Evolutionary conservation across 768 basidiomycete species (phyloP).

Genomic region (Lentinula sp.): DNA sequence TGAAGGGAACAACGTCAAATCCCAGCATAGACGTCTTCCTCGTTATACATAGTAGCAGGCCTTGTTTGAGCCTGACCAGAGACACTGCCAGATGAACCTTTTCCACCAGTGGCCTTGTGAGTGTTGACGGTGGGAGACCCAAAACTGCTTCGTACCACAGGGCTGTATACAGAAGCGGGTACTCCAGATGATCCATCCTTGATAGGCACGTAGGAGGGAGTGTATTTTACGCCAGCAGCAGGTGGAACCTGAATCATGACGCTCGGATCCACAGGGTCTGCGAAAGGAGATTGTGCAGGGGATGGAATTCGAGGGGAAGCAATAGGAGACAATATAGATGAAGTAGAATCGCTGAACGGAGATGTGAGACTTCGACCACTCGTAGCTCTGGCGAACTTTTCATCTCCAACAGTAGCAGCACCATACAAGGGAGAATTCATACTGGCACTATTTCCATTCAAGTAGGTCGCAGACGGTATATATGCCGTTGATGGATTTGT

Average conservation of each 20-base stretch:
- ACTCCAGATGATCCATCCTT: neutral
- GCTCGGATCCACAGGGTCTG: slow-evolving; percentile 17
- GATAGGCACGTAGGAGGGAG: neutral
- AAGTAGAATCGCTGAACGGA: slow-evolving; percentile 19
- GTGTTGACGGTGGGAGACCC: neutral
- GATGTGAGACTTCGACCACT: slow-evolving; percentile 12
- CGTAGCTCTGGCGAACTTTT: neutral
- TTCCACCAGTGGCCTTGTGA: neutral
- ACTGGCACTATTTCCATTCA: neutral
- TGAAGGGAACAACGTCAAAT: slow-evolving; percentile 27
- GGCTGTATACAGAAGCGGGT: neutral
- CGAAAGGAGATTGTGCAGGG: slow-evolving; percentile 20
- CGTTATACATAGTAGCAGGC: slow-evolving; percentile 39
- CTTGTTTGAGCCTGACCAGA: slow-evolving; percentile 8
- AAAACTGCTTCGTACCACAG: neutral
- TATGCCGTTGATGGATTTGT: neutral
- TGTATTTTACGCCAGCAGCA: neutral
- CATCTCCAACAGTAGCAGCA: neutral
- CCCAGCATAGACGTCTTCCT: slow-evolving; percentile 47
- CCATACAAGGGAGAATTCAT: neutral
- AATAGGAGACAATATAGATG: slow-evolving; percentile 1
- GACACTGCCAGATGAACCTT: neutral
- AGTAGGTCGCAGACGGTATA: neutral
- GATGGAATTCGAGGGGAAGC: neutral
- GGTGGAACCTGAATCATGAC: neutral